A percentile compares a stretch with the other conserved stretches of the same genome.
Evolutionary conservation across 345 rosid species (phyloP).

Genomic region (Physaria fendleri): DNA sequence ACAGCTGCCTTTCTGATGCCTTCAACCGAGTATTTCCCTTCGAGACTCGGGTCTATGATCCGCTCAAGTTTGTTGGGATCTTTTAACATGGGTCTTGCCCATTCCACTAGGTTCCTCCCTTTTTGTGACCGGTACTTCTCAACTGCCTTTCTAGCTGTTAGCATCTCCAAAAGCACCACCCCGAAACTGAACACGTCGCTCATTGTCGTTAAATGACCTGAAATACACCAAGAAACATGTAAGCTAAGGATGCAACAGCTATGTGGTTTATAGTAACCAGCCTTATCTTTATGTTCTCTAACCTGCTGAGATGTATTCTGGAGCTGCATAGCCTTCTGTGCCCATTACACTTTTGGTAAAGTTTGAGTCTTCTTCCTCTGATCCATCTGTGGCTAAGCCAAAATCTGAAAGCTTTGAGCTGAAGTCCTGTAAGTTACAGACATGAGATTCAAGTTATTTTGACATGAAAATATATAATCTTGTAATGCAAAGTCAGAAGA

Average conservation of each 20-base stretch:
- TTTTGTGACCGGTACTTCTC: slow-evolving; percentile 45
- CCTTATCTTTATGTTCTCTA: not conserved
- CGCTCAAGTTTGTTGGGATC: slow-evolving; percentile 47
- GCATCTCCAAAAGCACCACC: slow-evolving; percentile 62
- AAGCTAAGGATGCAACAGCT: not conserved
- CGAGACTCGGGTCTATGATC: slow-evolving; percentile 61
- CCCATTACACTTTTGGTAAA: slow-evolving; percentile 53
- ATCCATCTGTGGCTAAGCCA: slow-evolving; percentile 56
- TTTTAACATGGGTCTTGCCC: slow-evolving; percentile 61
- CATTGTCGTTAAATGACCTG: slow-evolving; percentile 73
- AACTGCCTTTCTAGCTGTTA: slow-evolving; percentile 57
- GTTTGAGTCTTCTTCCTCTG: slow-evolving; percentile 48
- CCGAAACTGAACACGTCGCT: slow-evolving; percentile 87
- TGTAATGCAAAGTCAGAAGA: not conserved
- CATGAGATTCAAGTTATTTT: not conserved
- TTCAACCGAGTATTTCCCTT: slow-evolving; percentile 52
- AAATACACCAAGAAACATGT: slow-evolving; percentile 18
- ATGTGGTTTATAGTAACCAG: not conserved
- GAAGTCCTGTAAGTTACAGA: slow-evolving; percentile 35
- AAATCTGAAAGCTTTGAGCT: slow-evolving; percentile 57
- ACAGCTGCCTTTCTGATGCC: slow-evolving; percentile 60
- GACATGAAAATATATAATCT: not conserved
- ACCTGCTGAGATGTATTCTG: slow-evolving; percentile 52
- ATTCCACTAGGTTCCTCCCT: slow-evolving; percentile 60
- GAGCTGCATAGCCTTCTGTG: slow-evolving; percentile 60